Evolutionary conservation across 257 asterid species (phyloP).

Genomic region (Plantago ovata): DNA sequence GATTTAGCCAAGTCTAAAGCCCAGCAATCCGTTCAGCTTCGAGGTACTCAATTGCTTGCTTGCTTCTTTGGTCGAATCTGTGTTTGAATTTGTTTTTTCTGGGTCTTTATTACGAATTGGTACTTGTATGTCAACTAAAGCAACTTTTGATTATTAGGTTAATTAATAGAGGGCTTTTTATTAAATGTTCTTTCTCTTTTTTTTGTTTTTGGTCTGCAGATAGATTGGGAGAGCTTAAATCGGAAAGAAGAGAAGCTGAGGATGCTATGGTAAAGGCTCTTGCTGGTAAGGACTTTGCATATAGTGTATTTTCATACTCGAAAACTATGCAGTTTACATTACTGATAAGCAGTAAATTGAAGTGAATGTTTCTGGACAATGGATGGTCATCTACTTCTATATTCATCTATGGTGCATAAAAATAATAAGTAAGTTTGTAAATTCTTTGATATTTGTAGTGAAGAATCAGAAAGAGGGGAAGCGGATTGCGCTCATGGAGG

Average conservation of each 20-base stretch:
- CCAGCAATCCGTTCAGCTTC: conserved; percentile 58
- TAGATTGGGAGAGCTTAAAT: conserved; percentile 55
- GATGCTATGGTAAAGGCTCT: conserved; percentile 74
- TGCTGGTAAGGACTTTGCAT: conserved; percentile 45
- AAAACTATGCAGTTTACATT: no score
- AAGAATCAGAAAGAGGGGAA: conserved; percentile 74
- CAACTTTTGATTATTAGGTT: conserved; percentile 3
- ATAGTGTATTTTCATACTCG: conserved; percentile 6
- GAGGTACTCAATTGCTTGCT: conserved; percentile 31
- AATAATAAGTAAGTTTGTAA: conserved; percentile 2
- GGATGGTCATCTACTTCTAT: background rate
- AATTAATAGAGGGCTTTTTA: background rate
- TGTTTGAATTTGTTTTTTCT: background rate
- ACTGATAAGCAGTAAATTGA: background rate
- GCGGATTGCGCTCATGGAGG: conserved; percentile 52
- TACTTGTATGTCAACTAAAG: no score
- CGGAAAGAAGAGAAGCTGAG: conserved; percentile 62
- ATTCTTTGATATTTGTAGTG: conserved; percentile 31
- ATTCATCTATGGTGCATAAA: background rate
- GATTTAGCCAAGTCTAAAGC: conserved; percentile 39
- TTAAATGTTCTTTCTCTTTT: conserved; percentile 4
- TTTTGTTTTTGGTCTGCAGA: conserved; percentile 36
- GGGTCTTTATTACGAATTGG: no score
- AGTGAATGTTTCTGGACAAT: background rate
- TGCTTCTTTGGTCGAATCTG: background rate